phyloP scores from a whole-genome alignment of 2,329 filamentous ascomycete species.

The Dothiorella sarmentorum region DNA sequence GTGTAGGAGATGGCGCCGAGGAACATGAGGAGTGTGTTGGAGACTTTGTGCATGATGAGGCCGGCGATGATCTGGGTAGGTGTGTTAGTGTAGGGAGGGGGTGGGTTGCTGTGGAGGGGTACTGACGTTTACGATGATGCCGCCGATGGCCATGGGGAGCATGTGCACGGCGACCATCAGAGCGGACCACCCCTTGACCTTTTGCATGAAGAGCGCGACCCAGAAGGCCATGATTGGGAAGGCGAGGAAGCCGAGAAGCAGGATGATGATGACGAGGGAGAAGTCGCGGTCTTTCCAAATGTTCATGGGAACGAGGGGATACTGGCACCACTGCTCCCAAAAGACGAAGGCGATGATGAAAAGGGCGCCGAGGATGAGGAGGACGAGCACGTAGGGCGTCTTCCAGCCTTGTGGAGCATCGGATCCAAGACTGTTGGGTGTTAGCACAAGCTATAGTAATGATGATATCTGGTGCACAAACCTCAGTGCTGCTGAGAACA shows the following conservation, averaged over 20 bases:
- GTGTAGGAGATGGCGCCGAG: conserved; percentile 47
- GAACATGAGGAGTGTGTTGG: conserved; percentile 61
- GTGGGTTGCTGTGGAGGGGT: background rate
- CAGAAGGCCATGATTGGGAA: conserved; percentile 62
- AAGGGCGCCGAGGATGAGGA: conserved; percentile 58
- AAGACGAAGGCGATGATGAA: conserved; percentile 56
- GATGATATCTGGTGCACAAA: conserved; percentile 34
- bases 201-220: conserved; percentile 63
- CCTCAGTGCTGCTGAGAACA: conserved; percentile 61
- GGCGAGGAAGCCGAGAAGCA: conserved; percentile 60
- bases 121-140: conserved; percentile 56
- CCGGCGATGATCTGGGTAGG: conserved; percentile 51
- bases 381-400: conserved; percentile 58
- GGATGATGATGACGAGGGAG: conserved; percentile 55
- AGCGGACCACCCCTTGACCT: conserved; percentile 50
- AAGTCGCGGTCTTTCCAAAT: conserved; percentile 63
- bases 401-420: conserved; percentile 62
- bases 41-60: conserved; percentile 59
- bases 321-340: conserved; percentile 57
- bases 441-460: conserved; percentile 1
- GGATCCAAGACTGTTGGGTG: conserved; percentile 40
- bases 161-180: conserved; percentile 61
- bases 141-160: conserved; percentile 62
- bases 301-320: conserved; percentile 52
- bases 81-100: background rate